phyloP scores from a whole-genome alignment of 768 basidiomycete species.

The Leccinum barrowsii region DNA sequence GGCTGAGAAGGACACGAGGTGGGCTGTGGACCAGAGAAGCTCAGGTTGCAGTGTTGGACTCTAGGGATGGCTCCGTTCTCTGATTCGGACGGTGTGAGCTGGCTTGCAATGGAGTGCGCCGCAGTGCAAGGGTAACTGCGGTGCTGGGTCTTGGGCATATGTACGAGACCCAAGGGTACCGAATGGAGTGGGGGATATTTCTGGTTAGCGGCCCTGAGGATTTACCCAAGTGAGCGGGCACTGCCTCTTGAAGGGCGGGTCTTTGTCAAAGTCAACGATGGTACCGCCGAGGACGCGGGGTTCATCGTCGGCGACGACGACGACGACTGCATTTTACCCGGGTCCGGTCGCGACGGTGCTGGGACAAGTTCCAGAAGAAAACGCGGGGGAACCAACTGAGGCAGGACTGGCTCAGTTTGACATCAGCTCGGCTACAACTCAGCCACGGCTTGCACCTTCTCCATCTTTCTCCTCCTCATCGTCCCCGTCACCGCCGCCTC shows the following conservation, averaged over 20 bases:
- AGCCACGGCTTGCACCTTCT: conserved; percentile 21
- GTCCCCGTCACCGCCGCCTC: not conserved
- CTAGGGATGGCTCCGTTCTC: not conserved
- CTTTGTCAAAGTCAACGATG: conserved; percentile 13
- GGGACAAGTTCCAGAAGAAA: conserved; percentile 51
- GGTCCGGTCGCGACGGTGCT: conserved; percentile 44
- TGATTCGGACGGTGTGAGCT: not conserved
- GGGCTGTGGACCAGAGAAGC: not conserved
- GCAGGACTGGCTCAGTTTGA: conserved; percentile 47
- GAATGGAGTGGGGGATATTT: conserved; percentile 1
- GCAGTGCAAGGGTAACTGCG: not conserved
- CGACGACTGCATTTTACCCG: conserved; percentile 41
- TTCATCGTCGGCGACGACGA: conserved; percentile 3
- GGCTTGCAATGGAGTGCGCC: not conserved
- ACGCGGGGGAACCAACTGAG: conserved; percentile 45
- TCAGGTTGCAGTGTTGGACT: not conserved
- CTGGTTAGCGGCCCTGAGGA: conserved; percentile 12
- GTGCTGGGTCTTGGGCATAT: conserved; percentile 9
- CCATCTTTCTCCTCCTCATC: conserved; percentile 11
- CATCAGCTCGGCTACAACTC: conserved; percentile 32
- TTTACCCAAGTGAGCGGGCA: conserved; percentile 20
- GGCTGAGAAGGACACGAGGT: not conserved
- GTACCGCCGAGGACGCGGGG: conserved; percentile 1
- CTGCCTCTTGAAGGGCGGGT: conserved; percentile 14
- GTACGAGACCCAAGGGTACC: not conserved